Conservation (phyloP, 305 asterid genomes). For the Fraxinus floribunda region DNA sequence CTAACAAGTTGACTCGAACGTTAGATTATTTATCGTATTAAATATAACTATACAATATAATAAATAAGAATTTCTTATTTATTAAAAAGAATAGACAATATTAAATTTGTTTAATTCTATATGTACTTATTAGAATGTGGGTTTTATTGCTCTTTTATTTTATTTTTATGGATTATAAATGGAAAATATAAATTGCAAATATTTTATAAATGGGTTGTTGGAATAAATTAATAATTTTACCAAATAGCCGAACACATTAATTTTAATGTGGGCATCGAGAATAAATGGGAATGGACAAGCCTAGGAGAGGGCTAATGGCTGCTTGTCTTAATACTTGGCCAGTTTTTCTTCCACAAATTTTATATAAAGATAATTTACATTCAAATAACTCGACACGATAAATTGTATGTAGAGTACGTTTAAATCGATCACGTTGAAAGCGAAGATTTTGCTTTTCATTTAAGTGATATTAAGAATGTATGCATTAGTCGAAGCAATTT, state of each 20-base stretch:
- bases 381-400: background rate
- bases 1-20: background rate
- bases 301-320: constrained; percentile 32
- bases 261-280: constrained; percentile 28
- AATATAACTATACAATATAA: background rate
- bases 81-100: background rate
- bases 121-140: background rate
- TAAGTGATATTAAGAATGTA: background rate
- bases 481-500: background rate
- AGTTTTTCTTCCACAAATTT: constrained; percentile 32
- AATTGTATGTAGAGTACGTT: background rate
- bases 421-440: background rate
- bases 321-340: constrained; percentile 20
- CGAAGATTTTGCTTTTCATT: background rate
- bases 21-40: background rate
- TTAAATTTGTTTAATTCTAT: background rate
- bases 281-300: constrained; percentile 35
- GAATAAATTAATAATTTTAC: constrained; percentile 15
- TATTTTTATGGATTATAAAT: background rate
- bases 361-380: background rate
- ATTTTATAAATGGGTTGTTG: constrained; percentile 10
- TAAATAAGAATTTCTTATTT: background rate
- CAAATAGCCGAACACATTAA: constrained; percentile 31
- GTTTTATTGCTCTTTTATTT: background rate
- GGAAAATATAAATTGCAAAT: background rate